These are phyloP conservation scores for Candida coleopterorum DNA, from an alignment of 805 yeast species.

Conservation along the genomic window DNA sequence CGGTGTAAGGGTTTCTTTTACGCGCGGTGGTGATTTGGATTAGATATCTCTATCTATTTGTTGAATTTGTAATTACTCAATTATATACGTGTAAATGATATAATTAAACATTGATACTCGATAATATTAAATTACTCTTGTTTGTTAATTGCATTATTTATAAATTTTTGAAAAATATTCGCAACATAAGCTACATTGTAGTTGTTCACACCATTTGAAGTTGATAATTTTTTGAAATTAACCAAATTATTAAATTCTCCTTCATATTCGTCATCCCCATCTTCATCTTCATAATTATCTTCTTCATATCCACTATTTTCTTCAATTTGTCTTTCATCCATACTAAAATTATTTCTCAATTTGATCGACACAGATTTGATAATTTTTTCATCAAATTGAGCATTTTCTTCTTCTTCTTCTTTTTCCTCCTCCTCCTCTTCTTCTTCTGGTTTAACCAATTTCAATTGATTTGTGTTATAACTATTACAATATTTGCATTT, in stretches of 20 bases:
- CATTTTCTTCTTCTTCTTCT: slow-evolving; percentile 19
- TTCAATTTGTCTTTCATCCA: slow-evolving; percentile 25
- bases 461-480: slow-evolving; percentile 77
- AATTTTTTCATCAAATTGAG: slow-evolving; percentile 12
- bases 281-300: slow-evolving; percentile 21
- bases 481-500: slow-evolving; percentile 84
- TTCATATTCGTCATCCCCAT: slow-evolving; percentile 20
- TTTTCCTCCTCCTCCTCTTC: slow-evolving; percentile 30
- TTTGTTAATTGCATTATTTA: slow-evolving; percentile 24
- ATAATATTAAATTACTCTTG: too few relatives aligned
- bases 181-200: slow-evolving; percentile 31
- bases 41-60: too few relatives aligned
- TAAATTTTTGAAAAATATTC: slow-evolving; percentile 33
- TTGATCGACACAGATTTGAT: slow-evolving; percentile 33
- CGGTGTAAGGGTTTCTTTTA: too few relatives aligned
- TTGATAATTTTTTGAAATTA: slow-evolving; percentile 23
- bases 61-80: not conserved
- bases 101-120: too few relatives aligned
- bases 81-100: too few relatives aligned
- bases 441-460: slow-evolving; percentile 64
- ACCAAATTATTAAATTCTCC: slow-evolving; percentile 17
- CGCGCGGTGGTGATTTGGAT: too few relatives aligned
- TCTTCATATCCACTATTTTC: slow-evolving; percentile 19
- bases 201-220: slow-evolving; percentile 13
- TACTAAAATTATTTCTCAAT: slow-evolving; percentile 32